Evolutionary conservation across 208 protist genomes (phyloP), one percentile per base, ranked within the genome.

Genomic region (Leishmania arabica): DNA sequence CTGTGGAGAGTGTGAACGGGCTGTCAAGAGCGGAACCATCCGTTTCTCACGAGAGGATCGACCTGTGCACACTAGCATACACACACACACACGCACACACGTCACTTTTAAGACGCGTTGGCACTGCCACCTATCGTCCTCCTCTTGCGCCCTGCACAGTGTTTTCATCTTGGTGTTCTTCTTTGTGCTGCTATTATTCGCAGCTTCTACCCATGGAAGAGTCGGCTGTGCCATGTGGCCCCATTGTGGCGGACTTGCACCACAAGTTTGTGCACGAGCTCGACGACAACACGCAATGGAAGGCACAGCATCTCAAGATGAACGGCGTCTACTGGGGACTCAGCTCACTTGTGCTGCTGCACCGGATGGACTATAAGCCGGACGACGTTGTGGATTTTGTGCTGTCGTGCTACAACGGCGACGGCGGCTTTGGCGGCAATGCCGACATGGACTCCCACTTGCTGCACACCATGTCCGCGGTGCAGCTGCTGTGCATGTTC

Each of bases 361-460:
- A 85, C 31, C 73, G 88, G 2, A 73, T 91, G 13, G 89, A 97
- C 78, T 97, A 99, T 79, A 80, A 98, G n/a, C 83, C 78, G 17
- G 90, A 96, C 1, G 89, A 96, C 27, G 93, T 99, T 31, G 81
- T 99, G 11, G n/a, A 72, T 2, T 99, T 99, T 91, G 91, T 99
- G 5, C 27, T 96, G 11, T 86, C 76, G 15, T 99, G 99, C 85
- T 90, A 94, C 80, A 94, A 99, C 80, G 75, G 78, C 51, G 94
- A 98, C 84, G 99, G 99, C 75, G 99, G 99, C 15, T 99, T 99
- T 90, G 97, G 96, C 58, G 99, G 99, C 31, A 99, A 99, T 85
- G 82, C 92, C 9, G 96, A 93, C 3, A 98, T 99, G 84, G 99
- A 99, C 84, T 91, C 99, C 27, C 99, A 99, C 87, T 80, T 99